Evolutionary conservation across 2,329 filamentous ascomycete genomes (phyloP).

Genomic region (Cercospora sojina): DNA sequence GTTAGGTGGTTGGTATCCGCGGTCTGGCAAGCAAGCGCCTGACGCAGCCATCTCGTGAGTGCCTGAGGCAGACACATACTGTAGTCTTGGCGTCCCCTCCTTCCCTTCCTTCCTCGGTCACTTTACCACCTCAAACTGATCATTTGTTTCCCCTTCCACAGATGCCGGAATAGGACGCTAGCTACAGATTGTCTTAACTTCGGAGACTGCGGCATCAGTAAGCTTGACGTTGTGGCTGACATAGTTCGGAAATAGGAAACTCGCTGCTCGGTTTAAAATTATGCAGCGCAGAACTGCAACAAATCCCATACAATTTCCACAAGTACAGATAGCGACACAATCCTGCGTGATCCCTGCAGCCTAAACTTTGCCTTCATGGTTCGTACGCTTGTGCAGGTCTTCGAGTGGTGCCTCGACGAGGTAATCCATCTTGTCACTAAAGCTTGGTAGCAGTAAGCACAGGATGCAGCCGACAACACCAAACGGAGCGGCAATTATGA

Average conservation of each 20-base stretch:
- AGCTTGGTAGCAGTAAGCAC: conserved; percentile 18
- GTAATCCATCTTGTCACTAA: conserved; percentile 21
- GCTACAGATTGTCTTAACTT: too few species aligned
- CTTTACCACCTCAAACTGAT: too few species aligned
- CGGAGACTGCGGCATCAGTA: not conserved
- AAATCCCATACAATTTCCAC: not conserved
- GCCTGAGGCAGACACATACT: too few species aligned
- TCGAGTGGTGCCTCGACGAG: conserved; percentile 12
- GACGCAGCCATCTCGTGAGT: too few species aligned
- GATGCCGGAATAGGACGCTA: too few species aligned
- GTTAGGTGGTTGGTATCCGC: too few species aligned
- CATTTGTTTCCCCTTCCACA: too few species aligned
- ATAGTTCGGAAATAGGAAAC: not conserved
- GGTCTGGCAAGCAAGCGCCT: too few species aligned
- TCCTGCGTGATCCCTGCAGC: not conserved
- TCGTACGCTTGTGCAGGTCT: not conserved
- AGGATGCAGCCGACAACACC: conserved; percentile 19
- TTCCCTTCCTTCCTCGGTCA: too few species aligned
- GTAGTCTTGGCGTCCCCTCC: too few species aligned
- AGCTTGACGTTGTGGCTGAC: not conserved
- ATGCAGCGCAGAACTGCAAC: not conserved
- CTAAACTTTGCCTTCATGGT: not conserved
- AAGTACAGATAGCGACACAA: not conserved
- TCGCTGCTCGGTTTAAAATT: not conserved
- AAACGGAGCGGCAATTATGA: conserved; percentile 26